Evolutionary conservation across 148 eudicot genomes (phyloP), one percentile per base, ranked within the genome.

Genomic region (Nyssa sinensis): DNA sequence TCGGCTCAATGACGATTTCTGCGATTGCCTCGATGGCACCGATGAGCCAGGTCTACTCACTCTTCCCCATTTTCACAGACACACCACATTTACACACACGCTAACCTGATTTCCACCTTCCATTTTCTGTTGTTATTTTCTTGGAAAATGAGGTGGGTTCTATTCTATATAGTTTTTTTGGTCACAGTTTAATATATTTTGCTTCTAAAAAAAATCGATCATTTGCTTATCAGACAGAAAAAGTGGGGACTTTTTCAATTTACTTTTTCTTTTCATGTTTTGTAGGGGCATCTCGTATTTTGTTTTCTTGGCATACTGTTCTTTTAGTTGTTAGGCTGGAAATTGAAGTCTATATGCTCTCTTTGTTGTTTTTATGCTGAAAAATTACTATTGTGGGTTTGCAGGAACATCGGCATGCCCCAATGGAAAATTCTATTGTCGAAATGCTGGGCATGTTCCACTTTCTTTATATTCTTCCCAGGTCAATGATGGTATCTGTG

Each of bases 351-450:
- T 19, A 49, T 49, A 49, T 49, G 11, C 44, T 37, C 9, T 37
- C 44, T 2, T 57, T 29, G 19, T 37, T 70, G 32, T 29, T 74
- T 19, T 23, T 41, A 12, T 28, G 19, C 10, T 47, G 34, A 49
- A 33, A 51, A 27, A 13, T 2, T 75, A 29, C 25, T 72, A n/a
- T 58, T 70, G 74, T 84, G 75, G 65, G 21, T 33, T 77, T 81
- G 80, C 87, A 95, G 99, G 99, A 72, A 92, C 99, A 27, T 95
- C 99, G 10, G 99, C 99, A n/a, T 95, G 99, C 79, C 97, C 93
- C 35, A 80, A 75, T 79, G 99, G 93, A 58, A 89, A 76, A 71
- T 95, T 95, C 81, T 86, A 89, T 70, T 95, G 99, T 70, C 75
- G 71, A 68, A 95, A 95, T 85, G 90, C 85, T 55, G 97, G 97